Evolutionary conservation across 495 filamentous ascomycete species (phyloP).

Genomic region (Talaromyces adpressus): DNA sequence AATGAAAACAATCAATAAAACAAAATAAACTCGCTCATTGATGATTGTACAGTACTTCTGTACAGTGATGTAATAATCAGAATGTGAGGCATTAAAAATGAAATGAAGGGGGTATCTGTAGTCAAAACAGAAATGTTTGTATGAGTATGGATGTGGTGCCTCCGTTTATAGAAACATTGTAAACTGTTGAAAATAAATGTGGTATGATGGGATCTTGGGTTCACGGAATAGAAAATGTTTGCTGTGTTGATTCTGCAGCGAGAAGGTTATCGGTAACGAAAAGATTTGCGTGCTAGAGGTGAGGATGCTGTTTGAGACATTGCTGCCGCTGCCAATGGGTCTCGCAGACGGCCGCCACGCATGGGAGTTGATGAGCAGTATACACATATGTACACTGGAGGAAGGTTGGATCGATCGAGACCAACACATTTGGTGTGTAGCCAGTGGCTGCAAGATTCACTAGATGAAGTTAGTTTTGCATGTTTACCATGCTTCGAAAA

Average conservation of each 20-base stretch:
- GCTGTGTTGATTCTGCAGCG: neutral
- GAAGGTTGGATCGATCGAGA: conserved; percentile 55
- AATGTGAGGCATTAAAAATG: neutral
- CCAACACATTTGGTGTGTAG: conserved; percentile 75
- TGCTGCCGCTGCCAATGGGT: conserved; percentile 31
- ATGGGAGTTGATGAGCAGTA: conserved; percentile 73
- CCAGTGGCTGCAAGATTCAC: conserved; percentile 83
- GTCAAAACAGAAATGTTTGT: conserved; percentile 1
- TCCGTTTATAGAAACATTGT: neutral
- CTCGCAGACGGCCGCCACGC: conserved; percentile 56
- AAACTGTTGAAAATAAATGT: neutral
- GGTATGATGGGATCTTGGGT: neutral
- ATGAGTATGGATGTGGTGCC: neutral
- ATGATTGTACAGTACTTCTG: neutral
- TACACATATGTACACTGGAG: conserved; percentile 71
- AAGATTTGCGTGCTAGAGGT: conserved; percentile 63
- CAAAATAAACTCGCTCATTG: neutral
- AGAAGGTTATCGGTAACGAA: conserved; percentile 29
- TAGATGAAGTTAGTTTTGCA: conserved; percentile 18
- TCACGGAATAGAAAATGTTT: neutral
- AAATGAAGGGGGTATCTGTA: conserved; percentile 8
- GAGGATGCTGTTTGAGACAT: conserved; percentile 41
- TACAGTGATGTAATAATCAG: neutral
- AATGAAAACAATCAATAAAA: neutral
- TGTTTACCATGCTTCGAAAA: neutral